Percentiles rank a stretch among this genome's conserved stretches.
Conservation (phyloP, 2,329 filamentous ascomycete genomes). For the Beauveria pseudobassiana region DNA sequence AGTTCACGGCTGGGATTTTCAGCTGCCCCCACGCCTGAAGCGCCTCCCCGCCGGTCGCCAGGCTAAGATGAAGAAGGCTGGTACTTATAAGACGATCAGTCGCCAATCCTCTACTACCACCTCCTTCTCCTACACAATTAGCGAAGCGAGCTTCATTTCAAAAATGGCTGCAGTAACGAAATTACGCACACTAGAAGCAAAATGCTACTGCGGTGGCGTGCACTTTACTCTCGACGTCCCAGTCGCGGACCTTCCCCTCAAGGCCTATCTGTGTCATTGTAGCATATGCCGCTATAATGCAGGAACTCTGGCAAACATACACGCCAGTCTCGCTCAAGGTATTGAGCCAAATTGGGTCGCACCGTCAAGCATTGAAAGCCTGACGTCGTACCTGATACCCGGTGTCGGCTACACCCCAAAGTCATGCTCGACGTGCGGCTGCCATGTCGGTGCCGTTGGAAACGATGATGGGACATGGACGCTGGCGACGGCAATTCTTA, state of each 20-base stretch:
- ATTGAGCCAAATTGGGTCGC: constrained; percentile 31
- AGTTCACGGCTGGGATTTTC: constrained; percentile 4
- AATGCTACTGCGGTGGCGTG: constrained; percentile 37
- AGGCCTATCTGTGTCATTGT: constrained; percentile 38
- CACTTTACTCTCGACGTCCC: constrained; percentile 35
- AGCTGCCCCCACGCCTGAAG: constrained; percentile 2
- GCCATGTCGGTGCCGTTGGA: constrained; percentile 33
- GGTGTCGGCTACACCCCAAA: constrained; percentile 25
- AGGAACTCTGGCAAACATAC: constrained; percentile 35
- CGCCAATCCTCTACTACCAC: neutral
- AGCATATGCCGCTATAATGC: constrained; percentile 35
- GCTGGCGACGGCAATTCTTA: constrained; percentile 33
- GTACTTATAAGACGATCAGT: neutral
- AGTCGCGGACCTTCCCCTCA: constrained; percentile 30
- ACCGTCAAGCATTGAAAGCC: constrained; percentile 28
- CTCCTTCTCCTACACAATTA: neutral
- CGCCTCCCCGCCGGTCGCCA: neutral
- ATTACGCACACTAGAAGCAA: constrained; percentile 28
- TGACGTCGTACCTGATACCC: constrained; percentile 30
- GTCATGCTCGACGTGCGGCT: constrained; percentile 40
- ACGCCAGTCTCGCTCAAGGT: constrained; percentile 28
- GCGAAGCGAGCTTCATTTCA: neutral
- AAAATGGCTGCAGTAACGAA: neutral
- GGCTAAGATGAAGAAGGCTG: neutral
- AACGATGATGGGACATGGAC: constrained; percentile 28